phyloP scores from a whole-genome alignment of 176 grass and related monocot genomes.

The Puccinellia tenuiflora region DNA sequence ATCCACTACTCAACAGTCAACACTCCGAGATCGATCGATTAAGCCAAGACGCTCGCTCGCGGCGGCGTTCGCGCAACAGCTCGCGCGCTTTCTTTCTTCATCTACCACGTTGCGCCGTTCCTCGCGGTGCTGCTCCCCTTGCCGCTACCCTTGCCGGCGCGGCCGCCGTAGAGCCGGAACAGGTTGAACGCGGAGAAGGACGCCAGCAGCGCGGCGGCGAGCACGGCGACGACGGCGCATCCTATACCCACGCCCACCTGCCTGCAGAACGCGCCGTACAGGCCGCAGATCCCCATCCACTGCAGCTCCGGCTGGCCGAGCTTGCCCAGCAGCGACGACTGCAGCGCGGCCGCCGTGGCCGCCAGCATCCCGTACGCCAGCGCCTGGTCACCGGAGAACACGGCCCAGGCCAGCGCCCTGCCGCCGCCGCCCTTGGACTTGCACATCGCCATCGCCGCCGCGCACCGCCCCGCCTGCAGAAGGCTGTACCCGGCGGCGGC shows the following conservation, averaged over 20 bases:
- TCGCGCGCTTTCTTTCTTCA: neutral
- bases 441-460: neutral
- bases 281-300: constrained; percentile 72
- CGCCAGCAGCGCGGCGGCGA: constrained; percentile 40
- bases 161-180: constrained; percentile 61
- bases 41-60: neutral
- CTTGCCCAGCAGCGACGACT: constrained; percentile 50
- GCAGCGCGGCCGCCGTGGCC: constrained; percentile 48
- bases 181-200: constrained; percentile 74
- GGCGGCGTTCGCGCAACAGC: neutral
- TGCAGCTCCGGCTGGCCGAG: constrained; percentile 62
- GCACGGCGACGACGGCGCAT: constrained; percentile 37
- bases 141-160: constrained; percentile 19
- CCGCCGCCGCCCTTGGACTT: neutral
- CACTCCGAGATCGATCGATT: neutral
- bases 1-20: no score
- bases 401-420: constrained; percentile 48
- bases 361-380: constrained; percentile 65
- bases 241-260: constrained; percentile 42
- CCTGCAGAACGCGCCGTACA: constrained; percentile 83
- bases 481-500: constrained; percentile 64
- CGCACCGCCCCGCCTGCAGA: constrained; percentile 49
- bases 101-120: neutral
- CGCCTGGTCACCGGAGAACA: constrained; percentile 80
- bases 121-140: constrained; percentile 3